phyloP scores from a whole-genome alignment of 495 filamentous ascomycete genomes.

The Copromyces sp. region DNA sequence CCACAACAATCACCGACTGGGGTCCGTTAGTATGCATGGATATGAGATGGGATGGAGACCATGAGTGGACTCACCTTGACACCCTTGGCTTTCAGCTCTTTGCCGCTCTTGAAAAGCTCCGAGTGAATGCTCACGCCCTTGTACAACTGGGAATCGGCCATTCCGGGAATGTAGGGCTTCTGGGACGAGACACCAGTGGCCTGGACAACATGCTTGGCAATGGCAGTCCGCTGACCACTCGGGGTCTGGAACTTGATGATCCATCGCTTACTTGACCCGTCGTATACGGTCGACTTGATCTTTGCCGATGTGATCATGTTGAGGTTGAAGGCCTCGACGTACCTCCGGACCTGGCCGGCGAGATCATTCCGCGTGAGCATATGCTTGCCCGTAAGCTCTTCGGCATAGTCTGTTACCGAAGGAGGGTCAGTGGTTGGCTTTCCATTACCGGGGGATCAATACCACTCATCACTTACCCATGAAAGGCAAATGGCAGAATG shows the following conservation, averaged over 20 bases:
- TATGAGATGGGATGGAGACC: neutral
- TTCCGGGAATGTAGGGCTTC: conserved; percentile 16
- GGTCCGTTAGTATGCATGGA: conserved; percentile 4
- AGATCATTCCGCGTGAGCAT: conserved; percentile 17
- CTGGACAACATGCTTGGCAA: conserved; percentile 23
- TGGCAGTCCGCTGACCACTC: neutral
- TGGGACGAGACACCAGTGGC: conserved; percentile 21
- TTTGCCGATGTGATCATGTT: conserved; percentile 20
- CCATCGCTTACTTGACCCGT: conserved; percentile 14
- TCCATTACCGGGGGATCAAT: neutral
- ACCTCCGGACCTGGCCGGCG: conserved; percentile 17
- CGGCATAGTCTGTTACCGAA: conserved; percentile 7
- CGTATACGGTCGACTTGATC: conserved; percentile 16
- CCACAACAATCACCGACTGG: conserved; percentile 26
- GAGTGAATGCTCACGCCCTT: conserved; percentile 22
- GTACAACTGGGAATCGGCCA: conserved; percentile 12
- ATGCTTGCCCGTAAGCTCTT: conserved; percentile 6
- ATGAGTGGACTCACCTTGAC: neutral
- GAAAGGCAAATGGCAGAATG: conserved; percentile 19
- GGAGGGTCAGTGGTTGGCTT: neutral
- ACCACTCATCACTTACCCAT: conserved; percentile 8
- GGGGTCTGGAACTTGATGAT: conserved; percentile 9
- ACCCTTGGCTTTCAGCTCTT: conserved; percentile 6
- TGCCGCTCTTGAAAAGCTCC: conserved; percentile 10
- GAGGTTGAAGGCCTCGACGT: conserved; percentile 17